Evolutionary conservation across 1,139 yeast species (phyloP).

Genomic region (Nadsonia starkeyi-henricii): DNA sequence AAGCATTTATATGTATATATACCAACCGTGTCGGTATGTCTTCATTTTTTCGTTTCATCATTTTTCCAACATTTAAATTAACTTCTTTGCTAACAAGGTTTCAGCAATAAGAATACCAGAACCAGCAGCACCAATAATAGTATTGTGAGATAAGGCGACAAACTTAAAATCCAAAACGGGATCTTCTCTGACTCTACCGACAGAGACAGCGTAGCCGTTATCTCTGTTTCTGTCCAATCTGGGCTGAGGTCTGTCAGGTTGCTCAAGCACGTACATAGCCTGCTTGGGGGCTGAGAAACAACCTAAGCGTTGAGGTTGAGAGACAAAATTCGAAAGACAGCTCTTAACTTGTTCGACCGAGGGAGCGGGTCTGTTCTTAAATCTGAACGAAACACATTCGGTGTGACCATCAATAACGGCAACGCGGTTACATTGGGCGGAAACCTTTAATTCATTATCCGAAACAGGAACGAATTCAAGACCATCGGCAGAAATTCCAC

Average conservation of each 20-base stretch:
- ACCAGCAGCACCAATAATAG: slow-evolving; percentile 98
- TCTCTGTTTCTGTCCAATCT: slow-evolving; percentile 95
- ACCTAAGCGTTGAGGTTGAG: slow-evolving; percentile 65
- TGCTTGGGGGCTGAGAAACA: slow-evolving; percentile 90
- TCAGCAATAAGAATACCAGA: slow-evolving; percentile 97
- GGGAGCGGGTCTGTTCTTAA: slow-evolving; percentile 74
- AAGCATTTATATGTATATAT: too few species aligned
- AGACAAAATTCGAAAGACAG: slow-evolving; percentile 56
- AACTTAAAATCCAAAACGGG: slow-evolving; percentile 88
- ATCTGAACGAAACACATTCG: slow-evolving; percentile 80
- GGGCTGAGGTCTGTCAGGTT: slow-evolving; percentile 93
- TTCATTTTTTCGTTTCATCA: too few species aligned
- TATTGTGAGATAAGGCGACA: slow-evolving; percentile 92
- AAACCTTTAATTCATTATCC: slow-evolving; percentile 63
- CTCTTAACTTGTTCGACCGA: slow-evolving; percentile 65
- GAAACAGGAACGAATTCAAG: slow-evolving; percentile 47
- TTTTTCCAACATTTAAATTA: slow-evolving; percentile 34
- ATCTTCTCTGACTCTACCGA: slow-evolving; percentile 89
- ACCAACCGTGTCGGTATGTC: too few species aligned
- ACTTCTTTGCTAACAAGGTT: slow-evolving; percentile 59
- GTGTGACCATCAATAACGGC: slow-evolving; percentile 98
- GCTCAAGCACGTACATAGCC: slow-evolving; percentile 83
- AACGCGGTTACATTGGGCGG: slow-evolving; percentile 95
- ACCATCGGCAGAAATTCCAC: slow-evolving; percentile 35
- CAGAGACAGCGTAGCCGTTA: slow-evolving; percentile 85